These are phyloP conservation scores for Prototheca wickerhamii DNA, from an alignment of 163 green algal genomes.

Conservation along the genomic window DNA sequence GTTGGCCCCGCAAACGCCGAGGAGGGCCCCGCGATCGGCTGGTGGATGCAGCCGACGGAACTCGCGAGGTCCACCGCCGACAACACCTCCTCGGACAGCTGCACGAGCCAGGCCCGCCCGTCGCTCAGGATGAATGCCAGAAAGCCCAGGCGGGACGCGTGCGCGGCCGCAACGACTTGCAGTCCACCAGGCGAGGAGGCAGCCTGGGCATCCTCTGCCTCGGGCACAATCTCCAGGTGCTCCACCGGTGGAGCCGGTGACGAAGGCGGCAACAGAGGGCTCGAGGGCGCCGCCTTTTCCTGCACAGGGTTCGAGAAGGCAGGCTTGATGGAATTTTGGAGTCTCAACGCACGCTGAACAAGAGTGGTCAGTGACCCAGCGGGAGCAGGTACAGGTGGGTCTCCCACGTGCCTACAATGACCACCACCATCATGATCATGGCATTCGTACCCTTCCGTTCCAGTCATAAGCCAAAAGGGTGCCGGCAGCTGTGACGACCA, in stretches of 20 bases:
- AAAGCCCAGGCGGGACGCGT: neutral
- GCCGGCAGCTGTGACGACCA: conserved; percentile 54
- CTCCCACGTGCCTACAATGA: neutral
- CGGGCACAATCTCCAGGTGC: no score
- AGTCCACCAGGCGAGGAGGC: no score
- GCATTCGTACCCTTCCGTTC: conserved; percentile 47
- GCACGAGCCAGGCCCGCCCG: neutral
- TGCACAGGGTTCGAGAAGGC: no score
- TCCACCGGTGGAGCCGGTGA: no score
- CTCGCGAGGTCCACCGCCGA: neutral
- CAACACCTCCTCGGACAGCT: neutral
- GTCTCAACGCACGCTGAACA: no score
- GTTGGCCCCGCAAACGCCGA: neutral
- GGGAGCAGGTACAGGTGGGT: no score
- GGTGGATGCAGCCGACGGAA: neutral
- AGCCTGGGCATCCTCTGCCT: no score
- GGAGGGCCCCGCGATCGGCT: neutral
- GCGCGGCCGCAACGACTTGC: neutral
- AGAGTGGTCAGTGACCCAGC: no score
- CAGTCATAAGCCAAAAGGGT: conserved; percentile 48
- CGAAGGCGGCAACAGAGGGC: no score
- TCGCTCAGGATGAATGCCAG: neutral
- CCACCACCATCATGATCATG: neutral
- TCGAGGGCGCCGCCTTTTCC: no score
- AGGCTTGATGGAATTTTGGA: neutral